A percentile compares a stretch with the other conserved stretches of the same genome.
Conservation (phyloP, 331 rosid genomes). For the Phaseolus coccineus region DNA sequence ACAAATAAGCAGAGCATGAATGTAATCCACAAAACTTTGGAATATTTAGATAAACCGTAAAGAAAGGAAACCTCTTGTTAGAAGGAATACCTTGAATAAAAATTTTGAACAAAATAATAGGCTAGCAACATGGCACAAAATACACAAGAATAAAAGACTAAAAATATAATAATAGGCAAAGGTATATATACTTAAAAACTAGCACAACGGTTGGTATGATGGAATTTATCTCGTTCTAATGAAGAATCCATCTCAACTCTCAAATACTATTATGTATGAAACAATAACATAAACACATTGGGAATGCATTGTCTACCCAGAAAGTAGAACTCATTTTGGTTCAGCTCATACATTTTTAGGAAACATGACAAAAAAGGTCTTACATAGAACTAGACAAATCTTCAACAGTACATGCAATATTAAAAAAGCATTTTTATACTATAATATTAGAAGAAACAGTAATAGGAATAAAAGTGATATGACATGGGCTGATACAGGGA, state of each 20-base stretch:
- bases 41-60: constrained; percentile 3
- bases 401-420: constrained; percentile 20
- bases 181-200: constrained; percentile 16
- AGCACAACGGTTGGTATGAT: neutral
- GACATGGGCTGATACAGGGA: too few species aligned
- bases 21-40: neutral
- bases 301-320: constrained; percentile 21
- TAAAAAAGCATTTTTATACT: neutral
- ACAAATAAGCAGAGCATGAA: constrained; percentile 11
- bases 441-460: constrained; percentile 14
- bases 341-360: constrained; percentile 2
- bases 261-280: neutral
- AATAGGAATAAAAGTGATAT: neutral
- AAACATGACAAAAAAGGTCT: neutral
- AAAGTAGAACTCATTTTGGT: constrained; percentile 6
- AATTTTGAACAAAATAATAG: constrained; percentile 11
- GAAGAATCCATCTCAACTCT: constrained; percentile 34
- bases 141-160: constrained; percentile 6
- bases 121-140: constrained; percentile 1
- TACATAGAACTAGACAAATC: neutral
- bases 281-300: constrained; percentile 17
- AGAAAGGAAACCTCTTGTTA: constrained; percentile 8
- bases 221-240: constrained; percentile 11
- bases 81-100: constrained; percentile 19
- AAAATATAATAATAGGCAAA: constrained; percentile 27